A percentile compares a stretch with the other conserved stretches of the same genome.
These are phyloP conservation scores for Hebeloma cylindrosporum DNA, from an alignment of 768 basidiomycete genomes.

Conservation along the genomic window DNA sequence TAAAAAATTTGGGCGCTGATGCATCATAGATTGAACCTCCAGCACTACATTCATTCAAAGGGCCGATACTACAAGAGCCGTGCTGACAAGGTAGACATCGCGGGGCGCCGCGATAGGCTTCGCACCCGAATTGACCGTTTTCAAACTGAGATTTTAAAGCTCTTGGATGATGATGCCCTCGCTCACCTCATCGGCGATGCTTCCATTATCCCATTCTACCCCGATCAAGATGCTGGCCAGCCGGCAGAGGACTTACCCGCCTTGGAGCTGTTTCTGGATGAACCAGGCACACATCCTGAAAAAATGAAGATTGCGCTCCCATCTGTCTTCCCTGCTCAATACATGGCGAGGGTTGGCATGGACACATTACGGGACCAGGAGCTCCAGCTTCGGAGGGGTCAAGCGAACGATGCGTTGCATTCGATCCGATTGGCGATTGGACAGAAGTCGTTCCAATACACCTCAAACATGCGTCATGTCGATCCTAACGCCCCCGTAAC, in stretches of 20 bases:
- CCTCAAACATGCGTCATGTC: neutral
- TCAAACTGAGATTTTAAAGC: neutral
- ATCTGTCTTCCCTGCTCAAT: neutral
- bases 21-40: neutral
- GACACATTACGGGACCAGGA: neutral
- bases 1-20: too few species aligned
- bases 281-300: too few species aligned
- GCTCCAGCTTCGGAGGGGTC: neutral
- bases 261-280: too few species aligned
- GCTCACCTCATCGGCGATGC: too few species aligned
- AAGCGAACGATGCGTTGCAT: constrained; percentile 2
- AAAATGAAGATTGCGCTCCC: neutral
- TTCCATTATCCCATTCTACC: neutral
- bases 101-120: neutral
- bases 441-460: constrained; percentile 1
- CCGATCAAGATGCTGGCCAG: neutral
- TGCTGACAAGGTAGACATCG: neutral
- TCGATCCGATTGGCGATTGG: neutral
- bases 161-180: neutral
- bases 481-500: neutral
- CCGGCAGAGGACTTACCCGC: neutral
- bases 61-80: neutral
- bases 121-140: neutral
- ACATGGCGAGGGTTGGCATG: neutral
- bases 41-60: neutral